Evolutionary conservation across 306 rosid species (phyloP).

Genomic region (Quercus robur): DNA sequence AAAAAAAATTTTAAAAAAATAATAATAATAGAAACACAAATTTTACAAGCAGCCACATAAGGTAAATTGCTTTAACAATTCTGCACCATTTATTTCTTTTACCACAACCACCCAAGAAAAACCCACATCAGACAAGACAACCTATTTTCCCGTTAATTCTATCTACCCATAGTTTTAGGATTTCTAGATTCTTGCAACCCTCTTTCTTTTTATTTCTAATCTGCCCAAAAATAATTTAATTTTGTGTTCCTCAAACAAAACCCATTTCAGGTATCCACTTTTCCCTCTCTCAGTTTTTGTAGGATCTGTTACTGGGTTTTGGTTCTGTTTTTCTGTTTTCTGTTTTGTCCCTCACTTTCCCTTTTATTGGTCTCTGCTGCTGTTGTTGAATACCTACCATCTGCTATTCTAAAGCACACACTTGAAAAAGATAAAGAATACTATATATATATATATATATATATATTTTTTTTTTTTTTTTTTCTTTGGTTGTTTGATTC

Average conservation of each 20-base stretch:
- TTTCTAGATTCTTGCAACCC: conserved; percentile 7
- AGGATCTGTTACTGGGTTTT: conserved; percentile 24
- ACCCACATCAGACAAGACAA: conserved; percentile 21
- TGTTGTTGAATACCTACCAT: conserved; percentile 7
- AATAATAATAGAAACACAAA: too few species aligned
- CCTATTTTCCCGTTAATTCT: conserved; percentile 19
- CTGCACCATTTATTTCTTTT: background rate
- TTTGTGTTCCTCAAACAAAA: conserved; percentile 16
- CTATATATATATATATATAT: background rate
- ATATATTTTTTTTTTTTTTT: background rate
- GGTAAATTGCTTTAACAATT: background rate
- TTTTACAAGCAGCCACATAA: too few species aligned
- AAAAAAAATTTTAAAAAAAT: background rate
- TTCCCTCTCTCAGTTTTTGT: conserved; percentile 6
- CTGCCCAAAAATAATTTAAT: background rate
- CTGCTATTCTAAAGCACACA: conserved; percentile 14
- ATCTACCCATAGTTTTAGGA: background rate
- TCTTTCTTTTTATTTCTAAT: background rate
- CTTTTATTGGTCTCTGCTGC: conserved; percentile 12
- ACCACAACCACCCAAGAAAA: background rate
- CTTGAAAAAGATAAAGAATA: background rate
- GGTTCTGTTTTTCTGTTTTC: background rate
- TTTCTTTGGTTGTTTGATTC: conserved; percentile 12
- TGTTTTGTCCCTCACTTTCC: background rate
- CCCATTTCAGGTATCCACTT: conserved; percentile 27